Base-by-base conservation (phyloP, 805 yeast species). In the Candida sphagnicola region DNA sequence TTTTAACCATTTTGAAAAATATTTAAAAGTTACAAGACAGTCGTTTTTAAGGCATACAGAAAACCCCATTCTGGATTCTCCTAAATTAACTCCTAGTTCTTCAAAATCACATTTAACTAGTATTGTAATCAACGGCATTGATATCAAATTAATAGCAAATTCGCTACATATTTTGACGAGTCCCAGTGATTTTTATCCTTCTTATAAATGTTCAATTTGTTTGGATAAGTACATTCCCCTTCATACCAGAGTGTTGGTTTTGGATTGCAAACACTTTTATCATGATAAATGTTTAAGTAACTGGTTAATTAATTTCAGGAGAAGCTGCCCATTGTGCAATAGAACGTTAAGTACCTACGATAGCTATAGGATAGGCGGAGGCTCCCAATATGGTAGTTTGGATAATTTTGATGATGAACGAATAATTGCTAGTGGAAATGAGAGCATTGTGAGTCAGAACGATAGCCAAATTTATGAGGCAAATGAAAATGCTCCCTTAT, bases 231-330 rank as follows among this genome's bases (percentile, higher is more conserved):
- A 73, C 48, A 56, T 61, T 8, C 70, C 72, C 12, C 67, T 76
- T 23, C 61, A 59, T 39, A 64, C 75, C 16, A 60, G 63, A 34
- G 77, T 80, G 14, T 62, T 78, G 59, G 62, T 70, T 16, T 61
- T 80, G 35, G 79, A 78, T 5, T 80, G 85, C 51, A 72, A 74
- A 37, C 85, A 80, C 53, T 75, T 78, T 44, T 80, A 70, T 57
- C 85, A 80, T 50, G 72, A 70, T 31, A 62, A 60, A 18, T 80
- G 85, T 51, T 69, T 80, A 35, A 62, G 78, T 17, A 76, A 75
- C 42, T 80, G 85, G 85, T 65, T 79, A 31, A 66, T 78, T 12
- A 64, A 67, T 43, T 75, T 77, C 48, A 65, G 72, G 37, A 65
- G 76, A 41, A 61, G 65, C 25, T 80, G 85, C 48, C 85, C 85